These are phyloP conservation scores for Cercospora citrullina DNA, from an alignment of 2,329 filamentous ascomycete species.

Conservation along the genomic window DNA sequence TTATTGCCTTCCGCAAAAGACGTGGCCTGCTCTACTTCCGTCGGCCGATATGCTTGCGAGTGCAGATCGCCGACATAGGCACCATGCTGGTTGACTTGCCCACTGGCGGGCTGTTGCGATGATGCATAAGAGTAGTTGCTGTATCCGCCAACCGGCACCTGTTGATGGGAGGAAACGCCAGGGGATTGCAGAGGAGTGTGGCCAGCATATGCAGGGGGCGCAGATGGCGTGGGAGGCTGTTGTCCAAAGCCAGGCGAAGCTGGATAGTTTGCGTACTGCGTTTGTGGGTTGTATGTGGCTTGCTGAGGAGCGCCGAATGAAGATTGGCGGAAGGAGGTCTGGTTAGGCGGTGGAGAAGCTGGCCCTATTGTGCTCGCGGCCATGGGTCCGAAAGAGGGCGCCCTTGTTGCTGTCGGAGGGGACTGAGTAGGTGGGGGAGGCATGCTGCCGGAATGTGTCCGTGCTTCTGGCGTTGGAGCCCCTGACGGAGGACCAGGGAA, in stretches of 20 bases:
- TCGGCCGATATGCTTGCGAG: conserved; percentile 68
- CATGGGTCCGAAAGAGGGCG: conserved; percentile 30
- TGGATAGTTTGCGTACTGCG: conserved; percentile 31
- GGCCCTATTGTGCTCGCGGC: conserved; percentile 27
- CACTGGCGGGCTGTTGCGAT: conserved; percentile 33
- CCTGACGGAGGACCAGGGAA: conserved; percentile 26
- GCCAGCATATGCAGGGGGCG: conserved; percentile 38
- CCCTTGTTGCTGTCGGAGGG: conserved; percentile 20
- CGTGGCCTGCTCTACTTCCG: conserved; percentile 60
- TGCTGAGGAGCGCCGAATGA: conserved; percentile 38
- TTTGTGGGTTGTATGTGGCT: conserved; percentile 38
- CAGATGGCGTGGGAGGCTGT: conserved; percentile 39
- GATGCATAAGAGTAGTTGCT: conserved; percentile 54
- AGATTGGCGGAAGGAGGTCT: conserved; percentile 39
- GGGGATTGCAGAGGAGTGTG: conserved; percentile 44
- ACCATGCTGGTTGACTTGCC: conserved; percentile 31
- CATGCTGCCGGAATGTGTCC: conserved; percentile 25
- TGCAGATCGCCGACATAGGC: conserved; percentile 58
- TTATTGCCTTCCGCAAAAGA: conserved; percentile 2
- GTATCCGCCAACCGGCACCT: conserved; percentile 48
- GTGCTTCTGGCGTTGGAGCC: conserved; percentile 18
- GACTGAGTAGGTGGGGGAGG: conserved; percentile 31
- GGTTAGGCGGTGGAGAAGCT: conserved; percentile 31
- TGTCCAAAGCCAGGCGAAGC: conserved; percentile 28
- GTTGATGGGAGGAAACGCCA: conserved; percentile 38